A percentile compares a stretch with the other conserved stretches of the same genome.
These are phyloP conservation scores for Pulveroboletus sp. DNA, from an alignment of 768 basidiomycete species.

Conservation along the genomic window DNA sequence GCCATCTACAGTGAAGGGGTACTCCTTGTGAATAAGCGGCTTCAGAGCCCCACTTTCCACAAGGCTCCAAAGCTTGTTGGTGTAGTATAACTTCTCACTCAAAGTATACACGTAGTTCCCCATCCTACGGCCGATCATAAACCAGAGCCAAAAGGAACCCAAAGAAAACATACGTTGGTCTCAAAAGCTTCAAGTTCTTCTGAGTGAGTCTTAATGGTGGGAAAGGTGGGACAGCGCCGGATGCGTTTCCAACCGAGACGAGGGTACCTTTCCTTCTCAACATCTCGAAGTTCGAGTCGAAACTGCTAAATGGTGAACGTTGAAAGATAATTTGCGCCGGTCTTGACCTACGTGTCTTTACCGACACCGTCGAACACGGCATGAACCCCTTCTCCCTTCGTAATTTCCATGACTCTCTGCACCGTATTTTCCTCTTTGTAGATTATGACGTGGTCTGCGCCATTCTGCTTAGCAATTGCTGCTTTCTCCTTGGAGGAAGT, in stretches of 20 bases:
- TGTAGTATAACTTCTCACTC: constrained; percentile 69
- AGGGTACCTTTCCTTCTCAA: constrained; percentile 85
- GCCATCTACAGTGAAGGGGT: constrained; percentile 80
- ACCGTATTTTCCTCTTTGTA: constrained; percentile 76
- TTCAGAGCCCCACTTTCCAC: constrained; percentile 58
- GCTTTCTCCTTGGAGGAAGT: constrained; percentile 85
- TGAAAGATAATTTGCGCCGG: too few relatives aligned
- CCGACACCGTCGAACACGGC: constrained; percentile 96
- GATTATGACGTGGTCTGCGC: constrained; percentile 84
- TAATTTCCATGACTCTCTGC: constrained; percentile 66
- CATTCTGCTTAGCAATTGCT: constrained; percentile 67
- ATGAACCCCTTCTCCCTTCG: constrained; percentile 76
- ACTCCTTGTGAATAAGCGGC: constrained; percentile 68
- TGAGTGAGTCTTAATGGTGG: constrained; percentile 64
- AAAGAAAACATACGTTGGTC: constrained; percentile 57
- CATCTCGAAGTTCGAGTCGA: constrained; percentile 77
- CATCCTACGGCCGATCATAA: constrained; percentile 43
- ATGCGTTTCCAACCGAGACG: constrained; percentile 89
- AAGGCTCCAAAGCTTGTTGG: constrained; percentile 57
- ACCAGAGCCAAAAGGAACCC: neutral
- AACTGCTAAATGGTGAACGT: constrained; percentile 37
- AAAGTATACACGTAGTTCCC: constrained; percentile 68
- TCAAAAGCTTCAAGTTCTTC: constrained; percentile 77
- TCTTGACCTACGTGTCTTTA: constrained; percentile 81
- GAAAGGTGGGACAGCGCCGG: constrained; percentile 77